These are phyloP conservation scores for Sporothrix inflata DNA, from an alignment of 2,329 filamentous ascomycete species.

Conservation along the genomic window DNA sequence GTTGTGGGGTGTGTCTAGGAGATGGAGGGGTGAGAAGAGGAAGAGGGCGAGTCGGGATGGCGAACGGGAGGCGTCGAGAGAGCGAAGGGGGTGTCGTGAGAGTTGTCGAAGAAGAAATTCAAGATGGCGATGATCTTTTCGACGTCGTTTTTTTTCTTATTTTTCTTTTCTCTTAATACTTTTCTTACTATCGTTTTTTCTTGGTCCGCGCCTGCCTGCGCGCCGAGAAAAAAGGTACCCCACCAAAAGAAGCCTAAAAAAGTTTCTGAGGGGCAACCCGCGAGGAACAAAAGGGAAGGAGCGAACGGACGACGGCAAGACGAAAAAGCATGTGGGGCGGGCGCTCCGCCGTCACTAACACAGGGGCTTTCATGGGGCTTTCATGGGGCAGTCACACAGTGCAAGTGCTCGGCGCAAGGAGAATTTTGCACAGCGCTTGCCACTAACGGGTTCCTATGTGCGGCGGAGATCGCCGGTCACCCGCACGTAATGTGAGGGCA, in stretches of 20 bases:
- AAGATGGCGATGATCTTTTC: neutral
- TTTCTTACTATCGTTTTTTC: neutral
- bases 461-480: constrained; percentile 19
- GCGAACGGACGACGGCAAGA: neutral
- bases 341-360: neutral
- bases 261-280: constrained; percentile 20
- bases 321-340: neutral
- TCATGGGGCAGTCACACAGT: no score
- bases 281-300: constrained; percentile 9
- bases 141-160: neutral
- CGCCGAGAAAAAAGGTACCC: neutral
- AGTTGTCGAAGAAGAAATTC: neutral
- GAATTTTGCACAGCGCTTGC: neutral
- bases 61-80: neutral
- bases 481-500: neutral
- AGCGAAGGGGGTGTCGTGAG: no score
- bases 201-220: neutral
- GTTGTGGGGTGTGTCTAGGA: neutral
- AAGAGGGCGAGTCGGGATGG: neutral
- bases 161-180: neutral
- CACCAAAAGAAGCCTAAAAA: constrained; percentile 17
- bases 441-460: constrained; percentile 7
- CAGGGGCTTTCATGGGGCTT: no score
- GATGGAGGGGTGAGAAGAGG: no score
- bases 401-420: neutral